These are phyloP conservation scores for Teratosphaeria pseudoeucalypti DNA, from an alignment of 2,329 filamentous ascomycete genomes.

Conservation along the genomic window DNA sequence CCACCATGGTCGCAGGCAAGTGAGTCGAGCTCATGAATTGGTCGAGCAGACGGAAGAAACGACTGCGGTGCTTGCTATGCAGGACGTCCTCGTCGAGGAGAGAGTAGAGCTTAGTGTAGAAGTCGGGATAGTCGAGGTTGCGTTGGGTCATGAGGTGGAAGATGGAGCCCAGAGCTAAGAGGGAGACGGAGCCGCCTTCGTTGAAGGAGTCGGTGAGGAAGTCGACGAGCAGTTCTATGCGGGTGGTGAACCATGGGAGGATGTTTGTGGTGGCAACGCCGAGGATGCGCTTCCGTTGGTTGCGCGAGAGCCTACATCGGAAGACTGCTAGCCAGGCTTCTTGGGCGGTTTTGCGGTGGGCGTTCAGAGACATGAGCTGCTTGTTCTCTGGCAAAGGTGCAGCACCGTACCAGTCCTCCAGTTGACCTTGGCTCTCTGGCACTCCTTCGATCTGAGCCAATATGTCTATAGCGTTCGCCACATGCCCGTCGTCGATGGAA, in stretches of 20 bases:
- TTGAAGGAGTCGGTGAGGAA: slow-evolving; percentile 94
- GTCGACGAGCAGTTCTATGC: slow-evolving; percentile 84
- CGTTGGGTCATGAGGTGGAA: slow-evolving; percentile 90
- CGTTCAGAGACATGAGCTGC: slow-evolving; percentile 51
- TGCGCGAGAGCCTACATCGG: slow-evolving; percentile 52
- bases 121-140: slow-evolving; percentile 76
- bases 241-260: slow-evolving; percentile 71
- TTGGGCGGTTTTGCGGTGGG: slow-evolving; percentile 72
- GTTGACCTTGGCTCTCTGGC: slow-evolving; percentile 54
- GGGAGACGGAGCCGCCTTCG: slow-evolving; percentile 70
- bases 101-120: slow-evolving; percentile 90
- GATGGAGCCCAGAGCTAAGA: slow-evolving; percentile 81
- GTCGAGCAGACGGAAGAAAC: slow-evolving; percentile 85
- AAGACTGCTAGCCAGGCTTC: slow-evolving; percentile 79
- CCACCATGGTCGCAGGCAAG: slow-evolving; percentile 79
- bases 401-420: slow-evolving; percentile 58
- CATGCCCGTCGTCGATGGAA: slow-evolving; percentile 15
- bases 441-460: slow-evolving; percentile 59
- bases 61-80: slow-evolving; percentile 87
- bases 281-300: slow-evolving; percentile 71
- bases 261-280: slow-evolving; percentile 66
- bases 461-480: slow-evolving; percentile 51
- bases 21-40: slow-evolving; percentile 86
- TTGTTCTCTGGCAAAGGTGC: slow-evolving; percentile 40
- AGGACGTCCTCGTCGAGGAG: slow-evolving; percentile 75